Conservation (phyloP, 306 rosid genomes). For the Dicorynia guianensis region DNA sequence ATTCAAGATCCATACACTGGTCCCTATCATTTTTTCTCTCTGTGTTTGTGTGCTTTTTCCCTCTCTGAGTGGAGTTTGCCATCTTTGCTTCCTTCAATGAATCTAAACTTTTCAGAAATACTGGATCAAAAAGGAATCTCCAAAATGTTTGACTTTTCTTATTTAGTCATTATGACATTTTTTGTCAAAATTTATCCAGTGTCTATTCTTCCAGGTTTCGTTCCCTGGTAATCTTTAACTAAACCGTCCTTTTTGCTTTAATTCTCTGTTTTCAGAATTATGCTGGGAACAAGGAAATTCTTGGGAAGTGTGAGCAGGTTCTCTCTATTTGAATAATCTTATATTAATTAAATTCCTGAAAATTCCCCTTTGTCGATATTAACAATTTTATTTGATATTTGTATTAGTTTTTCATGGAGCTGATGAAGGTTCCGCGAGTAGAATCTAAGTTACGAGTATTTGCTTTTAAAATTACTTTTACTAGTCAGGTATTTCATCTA, state of each 20-base stretch:
- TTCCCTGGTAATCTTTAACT: background rate
- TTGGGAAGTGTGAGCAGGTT: slow-evolving; percentile 99
- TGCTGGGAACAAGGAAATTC: slow-evolving; percentile 85
- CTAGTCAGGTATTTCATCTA: slow-evolving; percentile 75
- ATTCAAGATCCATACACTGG: slow-evolving; percentile 11
- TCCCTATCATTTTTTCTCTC: slow-evolving; percentile 1
- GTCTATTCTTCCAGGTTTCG: background rate
- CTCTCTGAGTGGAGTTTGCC: background rate
- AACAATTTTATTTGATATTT: slow-evolving; percentile 32
- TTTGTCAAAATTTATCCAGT: background rate
- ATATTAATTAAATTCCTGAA: slow-evolving; percentile 27
- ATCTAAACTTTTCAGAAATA: slow-evolving; percentile 4
- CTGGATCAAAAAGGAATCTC: background rate
- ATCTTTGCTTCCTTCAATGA: slow-evolving; percentile 19
- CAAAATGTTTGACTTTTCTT: slow-evolving; percentile 15
- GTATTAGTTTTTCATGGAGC: slow-evolving; percentile 86
- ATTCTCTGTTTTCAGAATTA: slow-evolving; percentile 65
- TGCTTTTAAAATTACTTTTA: slow-evolving; percentile 89
- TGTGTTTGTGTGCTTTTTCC: background rate
- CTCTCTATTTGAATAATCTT: slow-evolving; percentile 40
- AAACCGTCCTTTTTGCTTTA: slow-evolving; percentile 28
- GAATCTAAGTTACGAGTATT: slow-evolving; percentile 95
- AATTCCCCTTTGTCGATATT: slow-evolving; percentile 34
- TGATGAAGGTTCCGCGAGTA: slow-evolving; percentile 97
- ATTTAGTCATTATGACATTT: slow-evolving; percentile 12